Conservation (phyloP, 2,329 filamentous ascomycete species). For the Colletotrichum nymphaeae region DNA sequence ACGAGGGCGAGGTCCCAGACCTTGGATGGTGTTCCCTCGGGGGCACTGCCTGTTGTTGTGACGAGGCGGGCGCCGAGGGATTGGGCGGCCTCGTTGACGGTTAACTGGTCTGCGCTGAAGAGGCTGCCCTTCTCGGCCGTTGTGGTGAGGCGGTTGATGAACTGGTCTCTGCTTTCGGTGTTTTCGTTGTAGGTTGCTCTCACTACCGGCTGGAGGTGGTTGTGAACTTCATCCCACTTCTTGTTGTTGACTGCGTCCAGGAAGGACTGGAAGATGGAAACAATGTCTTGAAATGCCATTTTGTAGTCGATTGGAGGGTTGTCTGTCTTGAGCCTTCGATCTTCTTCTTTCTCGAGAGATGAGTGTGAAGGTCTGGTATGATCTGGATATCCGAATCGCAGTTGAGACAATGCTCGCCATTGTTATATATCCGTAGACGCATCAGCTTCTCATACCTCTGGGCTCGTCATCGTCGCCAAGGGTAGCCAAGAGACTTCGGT, state of each 20-base stretch:
- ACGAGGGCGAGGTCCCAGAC: constrained; percentile 13
- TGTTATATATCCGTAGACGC: not conserved
- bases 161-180: not conserved
- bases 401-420: not conserved
- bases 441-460: not conserved
- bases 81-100: not conserved
- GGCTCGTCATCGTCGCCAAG: not conserved
- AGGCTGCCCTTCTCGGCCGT: not conserved
- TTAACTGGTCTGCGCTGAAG: not conserved
- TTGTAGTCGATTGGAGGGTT: not conserved
- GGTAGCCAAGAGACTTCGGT: not conserved
- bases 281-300: not conserved
- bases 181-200: not conserved
- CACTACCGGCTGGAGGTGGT: not conserved
- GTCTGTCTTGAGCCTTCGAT: not conserved
- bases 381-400: not conserved
- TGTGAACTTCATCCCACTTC: constrained; percentile 10
- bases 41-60: not conserved
- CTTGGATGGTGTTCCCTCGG: not conserved
- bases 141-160: constrained; percentile 1
- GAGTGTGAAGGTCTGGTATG: not conserved
- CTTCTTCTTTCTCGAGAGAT: not conserved
- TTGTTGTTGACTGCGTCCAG: constrained; percentile 6
- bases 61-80: constrained; percentile 12
- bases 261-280: not conserved